Percentiles rank a stretch among this genome's conserved stretches.
These are phyloP conservation scores for Diaporthe citrichinensis DNA, from an alignment of 2,329 filamentous ascomycete species.

Conservation along the genomic window DNA sequence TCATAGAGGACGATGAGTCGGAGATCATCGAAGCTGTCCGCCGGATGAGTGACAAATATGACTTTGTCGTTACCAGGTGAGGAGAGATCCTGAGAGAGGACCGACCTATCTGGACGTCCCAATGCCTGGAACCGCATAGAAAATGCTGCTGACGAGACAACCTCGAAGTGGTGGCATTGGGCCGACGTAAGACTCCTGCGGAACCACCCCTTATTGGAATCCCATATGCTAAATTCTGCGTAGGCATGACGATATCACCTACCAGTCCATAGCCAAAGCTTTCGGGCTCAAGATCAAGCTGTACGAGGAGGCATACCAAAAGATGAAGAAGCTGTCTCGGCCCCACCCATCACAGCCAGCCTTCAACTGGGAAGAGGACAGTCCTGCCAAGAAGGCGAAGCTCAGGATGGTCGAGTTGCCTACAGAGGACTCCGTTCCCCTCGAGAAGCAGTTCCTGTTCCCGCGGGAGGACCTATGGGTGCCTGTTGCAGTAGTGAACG, in stretches of 20 bases:
- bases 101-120: not conserved
- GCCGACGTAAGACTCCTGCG: slow-evolving; percentile 77
- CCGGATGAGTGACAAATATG: slow-evolving; percentile 90
- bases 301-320: slow-evolving; percentile 81
- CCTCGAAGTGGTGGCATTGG: slow-evolving; percentile 84
- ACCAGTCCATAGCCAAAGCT: slow-evolving; percentile 91
- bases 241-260: slow-evolving; percentile 98
- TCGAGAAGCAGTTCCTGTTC: slow-evolving; percentile 83
- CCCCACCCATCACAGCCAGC: slow-evolving; percentile 79
- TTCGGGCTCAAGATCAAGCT: slow-evolving; percentile 83
- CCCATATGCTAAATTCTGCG: slow-evolving; percentile 34
- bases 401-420: slow-evolving; percentile 93
- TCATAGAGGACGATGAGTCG: slow-evolving; percentile 91
- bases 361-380: slow-evolving; percentile 89
- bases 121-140: not conserved
- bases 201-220: not conserved
- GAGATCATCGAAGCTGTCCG: slow-evolving; percentile 91
- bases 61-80: slow-evolving; percentile 90
- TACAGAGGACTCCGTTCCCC: slow-evolving; percentile 75
- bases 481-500: slow-evolving; percentile 88
- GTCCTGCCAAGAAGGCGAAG: slow-evolving; percentile 83
- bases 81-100: slow-evolving; percentile 40
- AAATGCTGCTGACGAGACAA: slow-evolving; percentile 38
- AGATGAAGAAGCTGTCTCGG: slow-evolving; percentile 87
- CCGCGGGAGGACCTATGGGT: slow-evolving; percentile 89